Percentiles rank a stretch among this genome's conserved stretches.
phyloP scores from a whole-genome alignment of 1,284 basidiomycete species.

The Jaminaea rosea region DNA sequence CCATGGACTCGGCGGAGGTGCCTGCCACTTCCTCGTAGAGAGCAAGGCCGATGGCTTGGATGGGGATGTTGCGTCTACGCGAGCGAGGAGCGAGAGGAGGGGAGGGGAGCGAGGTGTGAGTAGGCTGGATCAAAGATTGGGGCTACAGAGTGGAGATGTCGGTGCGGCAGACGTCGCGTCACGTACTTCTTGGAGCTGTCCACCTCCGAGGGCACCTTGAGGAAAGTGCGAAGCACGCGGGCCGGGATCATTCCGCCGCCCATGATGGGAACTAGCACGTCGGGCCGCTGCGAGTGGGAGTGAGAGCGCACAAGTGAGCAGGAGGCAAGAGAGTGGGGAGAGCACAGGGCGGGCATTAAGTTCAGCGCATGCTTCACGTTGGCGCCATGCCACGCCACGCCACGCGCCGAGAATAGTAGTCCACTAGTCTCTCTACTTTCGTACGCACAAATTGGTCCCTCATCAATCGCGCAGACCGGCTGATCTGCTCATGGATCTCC shows the following conservation, averaged over 20 bases:
- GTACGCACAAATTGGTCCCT: slow-evolving; percentile 27
- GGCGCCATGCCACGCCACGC: no score
- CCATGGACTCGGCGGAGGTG: slow-evolving; percentile 15
- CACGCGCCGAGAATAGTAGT: no score
- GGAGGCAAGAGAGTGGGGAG: neutral
- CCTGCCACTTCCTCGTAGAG: slow-evolving; percentile 45
- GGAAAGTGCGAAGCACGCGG: slow-evolving; percentile 43
- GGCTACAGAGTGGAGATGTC: neutral
- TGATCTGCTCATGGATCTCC: slow-evolving; percentile 44
- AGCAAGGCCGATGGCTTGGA: slow-evolving; percentile 45
- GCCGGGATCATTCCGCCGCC: slow-evolving; percentile 46
- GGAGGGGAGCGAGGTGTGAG: no score
- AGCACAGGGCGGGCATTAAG: neutral
- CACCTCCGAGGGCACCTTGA: slow-evolving; percentile 33
- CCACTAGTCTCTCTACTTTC: neutral
- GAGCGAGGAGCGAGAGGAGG: no score
- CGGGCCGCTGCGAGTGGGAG: neutral
- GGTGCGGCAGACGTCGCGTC: no score
- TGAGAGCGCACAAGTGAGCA: neutral
- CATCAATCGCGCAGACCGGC: slow-evolving; percentile 30
- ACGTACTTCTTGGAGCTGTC: slow-evolving; percentile 32
- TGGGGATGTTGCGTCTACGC: slow-evolving; percentile 46
- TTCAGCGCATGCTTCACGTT: no score
- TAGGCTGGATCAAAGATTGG: neutral
- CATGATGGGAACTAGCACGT: slow-evolving; percentile 32